Evolutionary conservation across 805 yeast species (phyloP), one percentile per base, ranked within the genome.

Genomic region (Saturnispora galanensis): DNA sequence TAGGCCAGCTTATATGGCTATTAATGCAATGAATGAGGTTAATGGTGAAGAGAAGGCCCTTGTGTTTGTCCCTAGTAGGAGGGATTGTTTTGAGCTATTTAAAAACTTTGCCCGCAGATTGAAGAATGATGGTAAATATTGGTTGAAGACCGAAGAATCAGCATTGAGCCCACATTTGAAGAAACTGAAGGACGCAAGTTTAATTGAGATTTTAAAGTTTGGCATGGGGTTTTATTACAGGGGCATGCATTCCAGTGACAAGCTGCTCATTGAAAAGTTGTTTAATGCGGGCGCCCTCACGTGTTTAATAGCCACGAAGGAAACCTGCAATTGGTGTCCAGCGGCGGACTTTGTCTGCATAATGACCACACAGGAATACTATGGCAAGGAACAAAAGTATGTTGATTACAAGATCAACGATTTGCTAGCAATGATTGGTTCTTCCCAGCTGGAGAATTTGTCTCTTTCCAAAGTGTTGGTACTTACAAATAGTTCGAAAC

Each of bases 361-460:
- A 5, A 57, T 81, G 46, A 85, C 94, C 10, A 87, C 96, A 0
- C 81, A 77, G 53, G 67, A 62, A 15, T 82, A 68, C 55, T 93
- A 85, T 38, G 90, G 85, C 0, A 73, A 69, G 41, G 95, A 84
- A 51, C 85, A 80, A 52, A 64, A 89, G 30, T 76, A 73, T 50
- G 59, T 79, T 36, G 84, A 81, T 57, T 89, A 86, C 56, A 67
- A 86, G 1, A 68, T 85, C 21, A 73, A 69, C 48, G 81, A 77
- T 10, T 35, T 85, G 1, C 55, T 77, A 40, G 90, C 81, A 51
- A 82, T 84, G 86, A 63, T 81, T 47, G 76, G 78, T 1, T 57
- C 65, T 35, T 64, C 72, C 0, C 56, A 63, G 41, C 48, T 52
- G 2, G 52, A 48, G 2, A 50, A 54, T 9, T 60, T 58, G 2